These are phyloP conservation scores for Sporothrix dimorphospora DNA, from an alignment of 2,329 filamentous ascomycete species.

Conservation along the genomic window DNA sequence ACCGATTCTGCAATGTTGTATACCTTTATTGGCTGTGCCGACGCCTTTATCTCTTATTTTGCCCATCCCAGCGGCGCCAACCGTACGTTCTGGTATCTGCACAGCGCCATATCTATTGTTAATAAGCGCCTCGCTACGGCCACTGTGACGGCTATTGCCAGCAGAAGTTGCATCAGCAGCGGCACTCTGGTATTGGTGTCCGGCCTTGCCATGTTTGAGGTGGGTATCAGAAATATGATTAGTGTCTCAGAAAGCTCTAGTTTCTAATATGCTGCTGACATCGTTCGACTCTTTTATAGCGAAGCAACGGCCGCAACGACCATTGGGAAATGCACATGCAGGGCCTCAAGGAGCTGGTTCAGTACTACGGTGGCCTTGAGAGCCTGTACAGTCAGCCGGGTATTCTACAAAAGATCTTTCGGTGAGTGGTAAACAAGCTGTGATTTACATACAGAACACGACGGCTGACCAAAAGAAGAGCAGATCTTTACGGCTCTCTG, in stretches of 20 bases:
- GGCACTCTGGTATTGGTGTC: constrained; percentile 23
- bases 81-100: constrained; percentile 16
- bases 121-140: constrained; percentile 11
- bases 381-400: constrained; percentile 5
- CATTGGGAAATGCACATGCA: constrained; percentile 26
- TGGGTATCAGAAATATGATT: no score
- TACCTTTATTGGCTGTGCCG: constrained; percentile 26
- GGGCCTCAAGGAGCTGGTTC: constrained; percentile 25
- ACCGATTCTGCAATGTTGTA: constrained; percentile 23
- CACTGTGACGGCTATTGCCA: not conserved
- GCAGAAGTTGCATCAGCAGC: not conserved
- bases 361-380: constrained; percentile 17
- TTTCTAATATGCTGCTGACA: not conserved
- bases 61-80: not conserved
- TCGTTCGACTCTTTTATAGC: no score
- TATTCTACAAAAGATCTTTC: constrained; percentile 24
- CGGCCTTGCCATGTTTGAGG: constrained; percentile 26
- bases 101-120: constrained; percentile 24
- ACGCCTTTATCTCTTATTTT: constrained; percentile 20
- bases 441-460: no score
- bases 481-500: constrained; percentile 24
- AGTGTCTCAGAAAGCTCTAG: not conserved
- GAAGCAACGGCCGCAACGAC: not conserved
- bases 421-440: not conserved
- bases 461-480: no score